Base-by-base conservation (phyloP, 176 grass and related monocot species). In the Eragrostis curvula region DNA sequence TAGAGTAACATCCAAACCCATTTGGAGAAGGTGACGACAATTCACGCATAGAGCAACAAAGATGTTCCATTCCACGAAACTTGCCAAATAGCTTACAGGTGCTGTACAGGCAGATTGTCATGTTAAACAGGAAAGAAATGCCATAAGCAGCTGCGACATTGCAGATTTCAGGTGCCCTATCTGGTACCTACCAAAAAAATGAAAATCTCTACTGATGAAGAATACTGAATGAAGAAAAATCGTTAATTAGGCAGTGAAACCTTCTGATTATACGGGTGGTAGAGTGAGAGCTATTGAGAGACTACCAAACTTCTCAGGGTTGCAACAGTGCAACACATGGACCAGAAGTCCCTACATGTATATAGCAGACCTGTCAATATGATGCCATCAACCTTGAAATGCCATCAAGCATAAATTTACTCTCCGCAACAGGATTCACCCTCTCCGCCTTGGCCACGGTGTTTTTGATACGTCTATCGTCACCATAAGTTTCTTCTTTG, bases 401-500 rank as follows among this genome's bases (percentile, higher is more conserved):
- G 47, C 48, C 40, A 79, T 92, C 87, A 7, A 93, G 89, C 84
- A 96, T 84, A 84, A 86, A 86, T 84, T 84, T 89, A 61, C 96
- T 93, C 82, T 99, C 96, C 21, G 49, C 70, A 17, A 77, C 83
- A 70, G 93, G 82, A 89, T 99, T 79, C 30, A 96, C 49, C 73
- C 62, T 96, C 71, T 99, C 87, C 78, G 90, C 90, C 80, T 96
- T 93, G 57, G 58, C 83, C 36, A 90, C 78, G 2, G 93, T 93
- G 64, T 85, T 86, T 82, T 91, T 96, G 40, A 99, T 91, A 30
- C 82, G 88, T 29, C 92, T 89, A 64, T 96, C 93, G 9, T 99
- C 93, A 1, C 96, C 83, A 12, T 91, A 87, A 15, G 76, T 71
- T 78, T 99, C 96, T 70, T 99, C 96, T 84, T 98, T 98, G 48